Conservation (phyloP, 2,329 filamentous ascomycete species). For the Pseudocercospora macadamiae region DNA sequence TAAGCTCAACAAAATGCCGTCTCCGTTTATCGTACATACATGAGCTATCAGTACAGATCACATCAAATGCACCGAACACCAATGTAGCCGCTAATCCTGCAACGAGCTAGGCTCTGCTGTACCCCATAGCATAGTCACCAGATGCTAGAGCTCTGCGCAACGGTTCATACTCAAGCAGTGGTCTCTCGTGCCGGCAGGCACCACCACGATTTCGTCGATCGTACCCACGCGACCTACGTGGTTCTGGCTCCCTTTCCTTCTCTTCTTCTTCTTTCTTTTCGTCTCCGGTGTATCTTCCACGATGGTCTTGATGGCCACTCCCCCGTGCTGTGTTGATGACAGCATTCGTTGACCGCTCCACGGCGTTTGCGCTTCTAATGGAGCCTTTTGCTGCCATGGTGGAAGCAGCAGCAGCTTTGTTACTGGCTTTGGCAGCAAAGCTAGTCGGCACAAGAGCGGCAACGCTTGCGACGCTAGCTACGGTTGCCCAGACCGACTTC, state of each 20-base stretch:
- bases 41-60: neutral
- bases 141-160: neutral
- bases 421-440: slow-evolving; percentile 18
- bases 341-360: slow-evolving; percentile 20
- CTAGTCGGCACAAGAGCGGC: slow-evolving; percentile 21
- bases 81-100: neutral
- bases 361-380: slow-evolving; percentile 18
- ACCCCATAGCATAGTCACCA: slow-evolving; percentile 4
- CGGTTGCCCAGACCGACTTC: slow-evolving; percentile 29
- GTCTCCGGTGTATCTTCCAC: slow-evolving; percentile 23
- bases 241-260: slow-evolving; percentile 6
- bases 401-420: slow-evolving; percentile 19
- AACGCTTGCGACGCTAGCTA: slow-evolving; percentile 25
- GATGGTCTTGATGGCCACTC: slow-evolving; percentile 27
- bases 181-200: slow-evolving; percentile 1
- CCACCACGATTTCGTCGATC: slow-evolving; percentile 5
- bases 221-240: neutral
- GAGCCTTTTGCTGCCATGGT: slow-evolving; percentile 20
- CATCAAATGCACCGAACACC: too few species aligned
- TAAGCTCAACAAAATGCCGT: neutral
- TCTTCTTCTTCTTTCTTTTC: slow-evolving; percentile 11
- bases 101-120: neutral
- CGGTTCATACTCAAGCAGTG: neutral
- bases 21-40: neutral
- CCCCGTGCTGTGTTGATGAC: slow-evolving; percentile 28